Evolutionary conservation across 2,329 filamentous ascomycete genomes (phyloP), one percentile per base, ranked within the genome.

Genomic region (Xylariaceae sp.): DNA sequence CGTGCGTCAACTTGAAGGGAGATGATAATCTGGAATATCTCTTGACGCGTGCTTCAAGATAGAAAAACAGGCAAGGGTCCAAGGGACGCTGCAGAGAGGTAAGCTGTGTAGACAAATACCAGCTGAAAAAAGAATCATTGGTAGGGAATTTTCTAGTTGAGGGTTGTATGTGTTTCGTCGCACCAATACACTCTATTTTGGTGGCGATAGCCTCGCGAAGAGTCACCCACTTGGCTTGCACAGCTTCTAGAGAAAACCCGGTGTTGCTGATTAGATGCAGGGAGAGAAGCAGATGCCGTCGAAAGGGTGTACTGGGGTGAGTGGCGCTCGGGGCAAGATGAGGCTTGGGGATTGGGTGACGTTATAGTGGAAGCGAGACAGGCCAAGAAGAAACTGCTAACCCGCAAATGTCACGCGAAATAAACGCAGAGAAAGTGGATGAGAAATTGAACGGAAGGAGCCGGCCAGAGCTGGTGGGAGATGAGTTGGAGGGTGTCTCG

Each of bases 221-320:
- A 48, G 55, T 58, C 53, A 45, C 51, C 55, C 51, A 51, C 54
- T 54, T 58, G 58, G 55, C 60, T 54, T 46, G 56, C 48, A 56
- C 60, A 54, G 59, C 57, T 51, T 50, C 52, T 52, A 43, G 38
- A 46, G 33, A 42, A 52, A 15, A n/a, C n/a, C n/a, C n/a, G n/a
- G n/a, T n/a, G n/a, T n/a, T n/a, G n/a, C n/a, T n/a, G n/a, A n/a
- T n/a, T n/a, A n/a, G n/a, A n/a, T n/a, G n/a, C n/a, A n/a, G n/a
- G n/a, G n/a, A n/a, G n/a, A n/a, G n/a, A n/a, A 15, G 42, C 45
- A 39, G 15, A 38, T 36, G 31, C 48, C 31, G 41, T 47, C 39
- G 36, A 49, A 53, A 35, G 40, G 42, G 54, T 44, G 35, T 47
- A 39, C 32, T 39, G 41, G 44, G 52, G 49, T 36, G 17, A 39